These are phyloP conservation scores for Phytophthora macrochlamydospora DNA, from an alignment of 352 stramenopile species.

Conservation along the genomic window DNA sequence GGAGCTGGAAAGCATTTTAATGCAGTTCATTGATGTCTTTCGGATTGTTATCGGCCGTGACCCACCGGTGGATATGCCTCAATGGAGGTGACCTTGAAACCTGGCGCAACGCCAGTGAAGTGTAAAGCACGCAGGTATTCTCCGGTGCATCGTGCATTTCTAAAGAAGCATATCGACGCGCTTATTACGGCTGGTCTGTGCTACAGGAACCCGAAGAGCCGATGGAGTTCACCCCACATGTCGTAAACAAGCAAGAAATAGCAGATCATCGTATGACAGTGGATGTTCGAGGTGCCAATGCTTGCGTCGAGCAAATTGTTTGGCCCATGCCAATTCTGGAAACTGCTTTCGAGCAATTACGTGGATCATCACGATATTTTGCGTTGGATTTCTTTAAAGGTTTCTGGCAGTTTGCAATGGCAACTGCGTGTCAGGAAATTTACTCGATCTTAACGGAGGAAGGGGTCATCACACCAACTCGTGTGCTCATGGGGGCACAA, in stretches of 20 bases:
- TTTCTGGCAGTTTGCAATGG: constrained; percentile 17
- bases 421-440: constrained; percentile 5
- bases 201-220: constrained; percentile 10
- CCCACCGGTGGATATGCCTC: constrained; percentile 17
- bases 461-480: constrained; percentile 12
- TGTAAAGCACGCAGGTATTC: constrained; percentile 12
- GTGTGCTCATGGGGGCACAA: constrained; percentile 16
- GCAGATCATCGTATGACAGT: constrained; percentile 13
- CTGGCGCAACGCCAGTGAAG: not conserved
- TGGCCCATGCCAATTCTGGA: constrained; percentile 24
- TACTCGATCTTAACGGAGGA: constrained; percentile 14
- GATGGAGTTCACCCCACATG: constrained; percentile 7
- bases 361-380: constrained; percentile 12
- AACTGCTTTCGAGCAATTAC: constrained; percentile 9
- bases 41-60: constrained; percentile 7
- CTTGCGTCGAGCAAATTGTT: constrained; percentile 1
- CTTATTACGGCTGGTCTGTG: constrained; percentile 7
- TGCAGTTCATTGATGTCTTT: constrained; percentile 17
- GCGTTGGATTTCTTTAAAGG: constrained; percentile 16
- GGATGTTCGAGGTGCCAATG: constrained; percentile 11
- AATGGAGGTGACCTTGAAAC: constrained; percentile 13
- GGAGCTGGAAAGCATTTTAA: not conserved
- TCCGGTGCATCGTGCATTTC: constrained; percentile 10
- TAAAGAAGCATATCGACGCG: constrained; percentile 10
- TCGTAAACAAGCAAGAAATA: constrained; percentile 8